Conservation (phyloP, 768 basidiomycete species). For the Gautieria morchelliformis region DNA sequence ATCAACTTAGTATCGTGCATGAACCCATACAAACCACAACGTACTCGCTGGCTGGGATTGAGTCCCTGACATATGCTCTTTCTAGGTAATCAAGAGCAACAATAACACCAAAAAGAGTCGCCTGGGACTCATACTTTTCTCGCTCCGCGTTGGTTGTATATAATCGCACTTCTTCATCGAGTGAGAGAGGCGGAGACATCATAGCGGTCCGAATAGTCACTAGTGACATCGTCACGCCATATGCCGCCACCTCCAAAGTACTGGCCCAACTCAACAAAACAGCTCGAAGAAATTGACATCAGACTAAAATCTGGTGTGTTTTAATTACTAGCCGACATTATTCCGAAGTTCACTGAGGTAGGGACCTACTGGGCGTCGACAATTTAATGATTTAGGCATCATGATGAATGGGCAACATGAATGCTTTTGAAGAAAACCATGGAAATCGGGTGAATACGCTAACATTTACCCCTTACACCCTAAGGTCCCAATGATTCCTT, state of each 20-base stretch:
- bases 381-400: too few species aligned
- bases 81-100: constrained; percentile 92
- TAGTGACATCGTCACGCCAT: background rate
- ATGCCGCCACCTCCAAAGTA: background rate
- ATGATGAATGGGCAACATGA: too few species aligned
- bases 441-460: too few species aligned
- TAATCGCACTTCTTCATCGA: constrained; percentile 89
- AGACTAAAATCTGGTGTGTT: background rate
- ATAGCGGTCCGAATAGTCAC: background rate
- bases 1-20: constrained; percentile 22
- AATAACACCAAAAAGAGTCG: constrained; percentile 87
- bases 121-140: constrained; percentile 78
- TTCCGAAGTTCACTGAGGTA: too few species aligned
- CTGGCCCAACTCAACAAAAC: background rate
- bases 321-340: too few species aligned
- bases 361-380: too few species aligned
- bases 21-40: constrained; percentile 21
- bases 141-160: constrained; percentile 83
- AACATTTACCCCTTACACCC: too few species aligned
- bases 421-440: too few species aligned
- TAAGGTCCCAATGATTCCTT: too few species aligned
- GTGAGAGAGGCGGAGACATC: constrained; percentile 39
- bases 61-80: constrained; percentile 89
- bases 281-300: background rate
- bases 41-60: constrained; percentile 83